Base-by-base conservation (phyloP, 352 stramenopile genomes). In the Peronospora destructor region DNA sequence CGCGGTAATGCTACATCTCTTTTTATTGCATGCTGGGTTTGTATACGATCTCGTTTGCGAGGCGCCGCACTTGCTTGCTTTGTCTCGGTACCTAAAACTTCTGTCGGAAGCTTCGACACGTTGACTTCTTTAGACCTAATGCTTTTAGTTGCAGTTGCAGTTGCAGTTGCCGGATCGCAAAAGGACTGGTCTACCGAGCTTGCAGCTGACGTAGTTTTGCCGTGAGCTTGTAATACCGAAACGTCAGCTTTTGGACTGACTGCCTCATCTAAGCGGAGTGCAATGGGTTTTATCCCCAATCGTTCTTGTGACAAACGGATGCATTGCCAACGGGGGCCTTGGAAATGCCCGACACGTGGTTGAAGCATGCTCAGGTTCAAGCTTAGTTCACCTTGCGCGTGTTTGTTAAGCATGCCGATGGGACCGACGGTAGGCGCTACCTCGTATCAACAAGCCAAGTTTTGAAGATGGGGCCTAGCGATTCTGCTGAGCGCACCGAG, bases 301-400 rank as follows among this genome's bases (percentile, higher is more conserved):
- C 23, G 23, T 26, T 26, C 43, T 49, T 64, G 23, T 26, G 4
- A 26, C 23, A 26, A 26, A 26, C 5, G 23, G 23, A 26, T 50
- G 56, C 56, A 64, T 64, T 21, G 44, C 28, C 33, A 23, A 43
- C 45, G 21, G 34, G 39, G 25, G 28, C 49, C 53, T 49, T 49
- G 32, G 56, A 49, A 60, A 55, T 25, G 44, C 29, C 5, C 35
- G 54, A 37, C 56, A 60, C 39, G 37, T 60, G 56, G 56, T 64
- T 64, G 56, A 64, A 64, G 42, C 55, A 38, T n/a, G 45, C 37
- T 36, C 32, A 54, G 26, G 46, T 61, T 61, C 53, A 61, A 61
- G 53, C 45, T 12, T 40, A 39, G 36, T 49, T 54, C 53, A 55
- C 50, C 26, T 17, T 44, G 38, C 29, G 29, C 2, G 13, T 25